Base-by-base conservation (phyloP, 768 basidiomycete species). In the Tricholoma sp. region DNA sequence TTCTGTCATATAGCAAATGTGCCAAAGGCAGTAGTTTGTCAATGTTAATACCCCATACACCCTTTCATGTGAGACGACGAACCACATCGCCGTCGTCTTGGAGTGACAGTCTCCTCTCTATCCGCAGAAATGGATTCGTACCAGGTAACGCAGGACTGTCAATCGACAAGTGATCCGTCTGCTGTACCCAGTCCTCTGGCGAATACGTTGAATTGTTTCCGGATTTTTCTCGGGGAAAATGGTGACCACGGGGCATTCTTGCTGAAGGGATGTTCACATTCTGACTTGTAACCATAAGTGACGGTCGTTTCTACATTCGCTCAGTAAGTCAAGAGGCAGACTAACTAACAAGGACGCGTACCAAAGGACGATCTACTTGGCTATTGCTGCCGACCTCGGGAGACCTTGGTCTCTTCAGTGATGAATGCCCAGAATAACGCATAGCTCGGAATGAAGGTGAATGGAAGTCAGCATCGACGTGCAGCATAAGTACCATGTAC, bases 181-280 rank as follows among this genome's bases (percentile, higher is more conserved):
- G 86, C 56, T 76, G 74, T 10, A 91, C 88, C 89, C 88, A 91
- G 64, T 91, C 88, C 56, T 89, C 89, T 8, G 81, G 78, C 15
- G 72, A 68, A 41, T 76, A 71, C 28, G 76, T 68, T 61, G 77
- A 75, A 61, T 70, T 74, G 64, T 59, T 65, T 44, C 72, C 63
- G 54, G 78, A 45, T 44, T 57, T 41, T 8, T 50, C 55, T 8
- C 29, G 15, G 1, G n/a, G 8, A 32, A 4, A 17, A 31, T 32
- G 15, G 32, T n/a, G 29, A 24, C 47, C 47, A 31, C 31, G 47
- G 6, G 47, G 9, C 28, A 49, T 31, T 10, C 31, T 11, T n/a
- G 47, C 17, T 9, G 47, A 31, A 9, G 47, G 47, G 29, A 32
- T 49, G 9, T 49, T 49, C 29, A 17, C 31, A 1, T 17, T 44